phyloP scores from a whole-genome alignment of 257 asterid genomes.

The Plantago ovata region DNA sequence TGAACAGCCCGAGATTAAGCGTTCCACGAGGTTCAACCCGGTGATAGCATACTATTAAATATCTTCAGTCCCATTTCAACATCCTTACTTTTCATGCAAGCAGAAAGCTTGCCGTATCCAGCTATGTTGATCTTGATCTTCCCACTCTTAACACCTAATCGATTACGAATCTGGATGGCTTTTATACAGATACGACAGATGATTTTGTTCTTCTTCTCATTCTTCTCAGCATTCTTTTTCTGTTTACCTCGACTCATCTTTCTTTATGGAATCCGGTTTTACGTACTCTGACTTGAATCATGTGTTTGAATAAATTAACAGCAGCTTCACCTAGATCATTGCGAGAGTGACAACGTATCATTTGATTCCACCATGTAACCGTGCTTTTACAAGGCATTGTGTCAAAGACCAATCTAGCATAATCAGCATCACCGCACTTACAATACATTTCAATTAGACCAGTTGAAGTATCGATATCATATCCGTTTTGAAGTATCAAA shows the following conservation, averaged over 20 bases:
- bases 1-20: slow-evolving; percentile 52
- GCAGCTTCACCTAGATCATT: no score
- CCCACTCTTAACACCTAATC: no score
- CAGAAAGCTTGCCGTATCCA: no score
- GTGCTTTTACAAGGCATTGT: slow-evolving; percentile 37
- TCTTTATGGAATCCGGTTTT: slow-evolving; percentile 53
- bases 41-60: slow-evolving; percentile 38
- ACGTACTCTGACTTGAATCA: slow-evolving; percentile 33
- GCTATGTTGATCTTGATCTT: no score
- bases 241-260: no score
- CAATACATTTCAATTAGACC: slow-evolving; percentile 57
- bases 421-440: slow-evolving; percentile 49
- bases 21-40: no score
- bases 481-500: slow-evolving; percentile 43
- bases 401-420: slow-evolving; percentile 41
- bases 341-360: slow-evolving; percentile 74
- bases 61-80: slow-evolving; percentile 42
- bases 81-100: slow-evolving; percentile 62
- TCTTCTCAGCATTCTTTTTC: no score
- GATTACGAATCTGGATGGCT: no score
- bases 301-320: slow-evolving; percentile 36
- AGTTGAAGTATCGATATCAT: slow-evolving; percentile 56
- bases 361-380: slow-evolving; percentile 71
- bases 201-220: no score
- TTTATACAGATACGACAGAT: no score